These are phyloP conservation scores for Phalaenopsis aphrodite DNA, from an alignment of 106 monocot genomes.

Conservation along the genomic window DNA sequence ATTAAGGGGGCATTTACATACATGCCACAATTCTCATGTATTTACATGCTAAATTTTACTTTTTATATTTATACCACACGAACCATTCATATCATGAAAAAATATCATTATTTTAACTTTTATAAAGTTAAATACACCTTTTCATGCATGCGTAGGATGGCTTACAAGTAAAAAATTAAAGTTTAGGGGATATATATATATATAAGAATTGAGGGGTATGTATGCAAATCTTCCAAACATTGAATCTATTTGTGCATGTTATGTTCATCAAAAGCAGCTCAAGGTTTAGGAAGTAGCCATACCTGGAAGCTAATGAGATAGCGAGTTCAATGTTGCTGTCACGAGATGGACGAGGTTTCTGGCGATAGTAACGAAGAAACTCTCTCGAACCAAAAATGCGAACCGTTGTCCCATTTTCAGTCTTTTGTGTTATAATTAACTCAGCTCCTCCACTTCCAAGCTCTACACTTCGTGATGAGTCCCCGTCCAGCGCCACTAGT, in stretches of 20 bases:
- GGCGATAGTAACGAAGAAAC: slow-evolving; percentile 83
- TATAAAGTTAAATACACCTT: no score
- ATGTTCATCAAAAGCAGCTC: neutral
- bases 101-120: no score
- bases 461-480: slow-evolving; percentile 33
- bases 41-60: no score
- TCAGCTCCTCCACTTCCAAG: slow-evolving; percentile 79
- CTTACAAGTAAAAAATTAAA: no score
- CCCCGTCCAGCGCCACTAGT: slow-evolving; percentile 49
- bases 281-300: slow-evolving; percentile 1
- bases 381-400: slow-evolving; percentile 74
- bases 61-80: no score
- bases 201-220: no score
- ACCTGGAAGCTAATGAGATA: slow-evolving; percentile 79
- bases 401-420: slow-evolving; percentile 34
- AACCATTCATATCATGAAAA: no score
- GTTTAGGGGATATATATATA: no score
- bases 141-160: no score
- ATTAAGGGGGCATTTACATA: no score
- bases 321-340: slow-evolving; percentile 50
- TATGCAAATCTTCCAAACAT: no score
- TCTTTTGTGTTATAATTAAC: slow-evolving; percentile 55
- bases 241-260: neutral
- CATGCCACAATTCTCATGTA: no score
- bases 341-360: slow-evolving; percentile 85